Evolutionary conservation across 495 filamentous ascomycete species (phyloP), one percentile per base, ranked within the genome.

Genomic region (Daldinia caldariorum): DNA sequence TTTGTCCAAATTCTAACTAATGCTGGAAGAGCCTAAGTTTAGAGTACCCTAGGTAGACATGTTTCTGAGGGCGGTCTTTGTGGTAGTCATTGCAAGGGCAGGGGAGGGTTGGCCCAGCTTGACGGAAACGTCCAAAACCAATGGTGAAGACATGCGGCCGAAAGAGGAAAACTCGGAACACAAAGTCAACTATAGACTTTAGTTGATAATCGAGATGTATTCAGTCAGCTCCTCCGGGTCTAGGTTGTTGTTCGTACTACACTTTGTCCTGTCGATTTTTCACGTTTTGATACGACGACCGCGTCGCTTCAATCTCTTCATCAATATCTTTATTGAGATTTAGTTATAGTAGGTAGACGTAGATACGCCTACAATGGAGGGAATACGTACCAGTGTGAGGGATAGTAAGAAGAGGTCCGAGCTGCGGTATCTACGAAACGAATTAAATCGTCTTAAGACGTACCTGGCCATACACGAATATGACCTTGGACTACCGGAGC

Each of bases 111-210:
- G 22, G 47, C 10, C 20, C 26, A 41, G 26, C 6, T 56, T 45
- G 63, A 72, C 61, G 70, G 51, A 72, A 72, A 64, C 70, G 65
- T 72, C 70, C 39, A 62, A 13, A 20, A n/a, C 20, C 26, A 41
- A 59, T 61, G 14, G 18, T 20, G n/a, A 49, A 62, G 50, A 56
- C 31, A 47, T 26, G 16, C 22, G 14, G 7, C 69, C 64, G 69
- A 72, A 72, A 65, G 37, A 54, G 64, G 70, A 58, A 65, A 61
- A 12, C 35, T 18, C 6, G 53, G 45, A 20, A 43, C 41, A 72
- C 70, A 72, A 72, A 72, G 70, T 61, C 31, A 38, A 6, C 4
- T 43, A 34, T 13, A 13, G 49, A 57, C 41, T 54, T 45, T 29
- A 58, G 50, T 68, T 72, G 65, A 72, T 65, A 72, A 72, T 61